phyloP scores from a whole-genome alignment of 1,284 basidiomycete genomes.

The Heterobasidion occidentale region DNA sequence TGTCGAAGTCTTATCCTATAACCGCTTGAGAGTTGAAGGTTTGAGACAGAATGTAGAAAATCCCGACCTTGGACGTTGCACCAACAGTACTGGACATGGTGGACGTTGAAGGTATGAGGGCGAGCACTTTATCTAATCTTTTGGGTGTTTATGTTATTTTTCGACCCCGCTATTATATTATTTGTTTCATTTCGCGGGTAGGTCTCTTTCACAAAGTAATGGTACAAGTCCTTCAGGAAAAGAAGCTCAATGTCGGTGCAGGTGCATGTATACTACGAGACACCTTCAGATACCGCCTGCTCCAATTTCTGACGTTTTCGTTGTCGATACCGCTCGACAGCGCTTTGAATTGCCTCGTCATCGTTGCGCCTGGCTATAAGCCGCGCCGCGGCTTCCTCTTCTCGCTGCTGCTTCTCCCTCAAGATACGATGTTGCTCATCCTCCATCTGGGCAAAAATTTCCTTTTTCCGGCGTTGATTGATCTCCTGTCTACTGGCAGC shows the following conservation, averaged over 20 bases:
- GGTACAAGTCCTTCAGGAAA: too few species aligned
- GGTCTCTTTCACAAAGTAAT: too few species aligned
- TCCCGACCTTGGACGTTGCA: not conserved
- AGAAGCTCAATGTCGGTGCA: too few species aligned
- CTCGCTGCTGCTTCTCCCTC: slow-evolving; percentile 49
- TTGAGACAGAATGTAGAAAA: not conserved
- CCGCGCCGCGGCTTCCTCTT: slow-evolving; percentile 49
- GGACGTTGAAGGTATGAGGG: too few species aligned
- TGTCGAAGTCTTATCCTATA: slow-evolving; percentile 23
- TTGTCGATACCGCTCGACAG: slow-evolving; percentile 69
- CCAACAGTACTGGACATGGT: not conserved
- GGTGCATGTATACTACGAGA: not conserved
- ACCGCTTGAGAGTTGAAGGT: not conserved
- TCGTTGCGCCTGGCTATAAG: slow-evolving; percentile 63
- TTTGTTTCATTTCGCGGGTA: too few species aligned
- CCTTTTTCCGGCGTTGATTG: slow-evolving; percentile 65
- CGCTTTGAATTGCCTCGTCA: slow-evolving; percentile 62
- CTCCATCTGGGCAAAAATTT: slow-evolving; percentile 69
- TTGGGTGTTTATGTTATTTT: too few species aligned
- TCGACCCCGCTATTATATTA: too few species aligned
- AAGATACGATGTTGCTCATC: slow-evolving; percentile 57
- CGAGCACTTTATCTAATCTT: too few species aligned
- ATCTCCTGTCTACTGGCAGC: slow-evolving; percentile 78
- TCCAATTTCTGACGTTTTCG: slow-evolving; percentile 76
- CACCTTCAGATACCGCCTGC: slow-evolving; percentile 20